Evolutionary conservation across 768 basidiomycete genomes (phyloP).

Genomic region (Pisolithus orientalis): DNA sequence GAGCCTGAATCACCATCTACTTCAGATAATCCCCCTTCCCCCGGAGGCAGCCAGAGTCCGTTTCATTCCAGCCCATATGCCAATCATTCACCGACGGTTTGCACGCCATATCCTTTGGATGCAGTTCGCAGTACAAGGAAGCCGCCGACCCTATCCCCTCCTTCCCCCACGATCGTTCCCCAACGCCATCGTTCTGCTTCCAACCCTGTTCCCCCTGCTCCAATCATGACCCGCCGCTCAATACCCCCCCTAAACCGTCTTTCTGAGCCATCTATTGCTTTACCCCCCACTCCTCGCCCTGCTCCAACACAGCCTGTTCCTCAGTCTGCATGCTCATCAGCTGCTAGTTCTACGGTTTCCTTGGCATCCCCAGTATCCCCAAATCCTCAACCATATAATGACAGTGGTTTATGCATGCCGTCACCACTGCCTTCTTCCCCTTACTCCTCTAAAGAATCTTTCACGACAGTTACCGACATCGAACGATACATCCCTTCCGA

Average conservation of each 20-base stretch:
- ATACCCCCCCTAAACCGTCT: not conserved
- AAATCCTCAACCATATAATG: not conserved
- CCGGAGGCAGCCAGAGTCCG: not conserved
- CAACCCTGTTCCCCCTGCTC: not conserved
- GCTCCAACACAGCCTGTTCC: not conserved
- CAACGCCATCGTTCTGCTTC: not conserved
- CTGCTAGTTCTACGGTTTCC: not conserved
- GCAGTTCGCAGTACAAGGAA: not conserved
- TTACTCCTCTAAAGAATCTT: not conserved
- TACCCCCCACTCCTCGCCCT: not conserved
- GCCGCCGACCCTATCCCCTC: not conserved
- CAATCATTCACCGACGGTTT: not conserved
- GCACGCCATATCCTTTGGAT: not conserved
- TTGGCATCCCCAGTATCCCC: not conserved
- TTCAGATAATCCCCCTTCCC: not conserved
- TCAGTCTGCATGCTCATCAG: not conserved
- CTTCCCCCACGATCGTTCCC: not conserved
- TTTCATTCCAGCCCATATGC: not conserved
- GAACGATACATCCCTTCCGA: conserved; percentile 2
- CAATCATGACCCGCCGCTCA: not conserved
- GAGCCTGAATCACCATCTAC: not conserved
- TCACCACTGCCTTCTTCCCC: not conserved
- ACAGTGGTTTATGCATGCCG: not conserved
- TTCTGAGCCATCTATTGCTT: not conserved
- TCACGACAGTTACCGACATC: not conserved